A percentile compares a stretch with the other conserved stretches of the same genome.
These are phyloP conservation scores for Cryptosporidium sp. DNA, from an alignment of 169 alveolate species.

Conservation along the genomic window DNA sequence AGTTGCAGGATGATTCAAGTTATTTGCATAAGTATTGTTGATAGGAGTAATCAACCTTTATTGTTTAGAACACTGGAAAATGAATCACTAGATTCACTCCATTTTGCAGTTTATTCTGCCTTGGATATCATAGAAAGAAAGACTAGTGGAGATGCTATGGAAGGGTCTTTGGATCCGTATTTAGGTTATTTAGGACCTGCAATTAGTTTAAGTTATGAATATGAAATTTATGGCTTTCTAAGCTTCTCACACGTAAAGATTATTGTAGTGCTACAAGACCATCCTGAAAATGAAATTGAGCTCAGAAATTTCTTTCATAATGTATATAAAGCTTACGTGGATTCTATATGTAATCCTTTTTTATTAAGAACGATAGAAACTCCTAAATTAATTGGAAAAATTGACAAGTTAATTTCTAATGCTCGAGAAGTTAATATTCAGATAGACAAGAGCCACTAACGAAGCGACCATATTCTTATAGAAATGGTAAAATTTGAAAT, in stretches of 20 bases:
- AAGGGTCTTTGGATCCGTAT: slow-evolving; percentile 46
- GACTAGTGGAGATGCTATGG: slow-evolving; percentile 15
- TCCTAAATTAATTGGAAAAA: slow-evolving; percentile 40
- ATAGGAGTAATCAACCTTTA: slow-evolving; percentile 64
- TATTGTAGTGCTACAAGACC: slow-evolving; percentile 64
- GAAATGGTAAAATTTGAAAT: neutral
- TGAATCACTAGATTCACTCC: slow-evolving; percentile 49
- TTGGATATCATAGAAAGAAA: slow-evolving; percentile 56
- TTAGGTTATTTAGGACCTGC: slow-evolving; percentile 72
- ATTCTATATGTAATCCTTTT: slow-evolving; percentile 67
- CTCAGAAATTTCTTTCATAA: slow-evolving; percentile 35
- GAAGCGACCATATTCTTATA: neutral
- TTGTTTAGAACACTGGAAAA: slow-evolving; percentile 63
- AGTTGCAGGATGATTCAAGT: slow-evolving; percentile 26
- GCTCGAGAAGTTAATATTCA: slow-evolving; percentile 32
- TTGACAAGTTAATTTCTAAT: slow-evolving; percentile 18
- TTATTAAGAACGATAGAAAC: slow-evolving; percentile 63
- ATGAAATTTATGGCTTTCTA: slow-evolving; percentile 70
- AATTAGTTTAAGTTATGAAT: slow-evolving; percentile 57
- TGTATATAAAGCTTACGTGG: slow-evolving; percentile 50
- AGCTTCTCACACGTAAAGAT: slow-evolving; percentile 66
- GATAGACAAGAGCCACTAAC: slow-evolving; percentile 4
- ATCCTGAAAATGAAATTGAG: slow-evolving; percentile 64
- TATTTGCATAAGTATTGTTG: slow-evolving; percentile 38
- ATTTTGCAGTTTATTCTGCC: slow-evolving; percentile 59